Conservation (phyloP, 352 stramenopile species). For the Sclerospora graminicola region DNA sequence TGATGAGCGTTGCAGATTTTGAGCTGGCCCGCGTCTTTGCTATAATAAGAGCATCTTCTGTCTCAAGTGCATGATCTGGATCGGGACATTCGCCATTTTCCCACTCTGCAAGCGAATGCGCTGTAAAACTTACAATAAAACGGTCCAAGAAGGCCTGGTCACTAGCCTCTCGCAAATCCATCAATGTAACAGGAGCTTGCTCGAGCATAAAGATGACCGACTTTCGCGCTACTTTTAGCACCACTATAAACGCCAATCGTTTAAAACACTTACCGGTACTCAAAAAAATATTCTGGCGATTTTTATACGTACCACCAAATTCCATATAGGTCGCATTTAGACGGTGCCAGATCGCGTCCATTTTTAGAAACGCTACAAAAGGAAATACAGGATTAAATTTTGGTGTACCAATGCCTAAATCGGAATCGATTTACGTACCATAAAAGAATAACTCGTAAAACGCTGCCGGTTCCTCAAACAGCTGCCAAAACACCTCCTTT, state of each 20-base stretch:
- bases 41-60: slow-evolving; percentile 39
- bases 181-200: slow-evolving; percentile 38
- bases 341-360: slow-evolving; percentile 72
- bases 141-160: slow-evolving; percentile 61
- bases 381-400: neutral
- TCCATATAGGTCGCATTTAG: slow-evolving; percentile 83
- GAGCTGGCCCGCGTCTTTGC: slow-evolving; percentile 11
- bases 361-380: slow-evolving; percentile 58
- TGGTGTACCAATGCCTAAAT: neutral
- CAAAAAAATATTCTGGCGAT: too few species aligned
- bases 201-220: slow-evolving; percentile 49
- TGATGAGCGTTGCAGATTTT: slow-evolving; percentile 4
- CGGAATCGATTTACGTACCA: slow-evolving; percentile 11
- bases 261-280: too few species aligned
- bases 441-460: slow-evolving; percentile 77
- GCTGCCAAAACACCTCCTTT: slow-evolving; percentile 39
- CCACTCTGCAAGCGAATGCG: slow-evolving; percentile 42
- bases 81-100: slow-evolving; percentile 71
- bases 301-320: slow-evolving; percentile 63
- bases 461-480: slow-evolving; percentile 78
- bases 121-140: slow-evolving; percentile 47
- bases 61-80: slow-evolving; percentile 47
- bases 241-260: slow-evolving; percentile 35
- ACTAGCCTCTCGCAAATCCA: slow-evolving; percentile 38
- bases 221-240: slow-evolving; percentile 61